Evolutionary conservation across 2,329 filamentous ascomycete species (phyloP).

Genomic region (Verruconis gallopava): DNA sequence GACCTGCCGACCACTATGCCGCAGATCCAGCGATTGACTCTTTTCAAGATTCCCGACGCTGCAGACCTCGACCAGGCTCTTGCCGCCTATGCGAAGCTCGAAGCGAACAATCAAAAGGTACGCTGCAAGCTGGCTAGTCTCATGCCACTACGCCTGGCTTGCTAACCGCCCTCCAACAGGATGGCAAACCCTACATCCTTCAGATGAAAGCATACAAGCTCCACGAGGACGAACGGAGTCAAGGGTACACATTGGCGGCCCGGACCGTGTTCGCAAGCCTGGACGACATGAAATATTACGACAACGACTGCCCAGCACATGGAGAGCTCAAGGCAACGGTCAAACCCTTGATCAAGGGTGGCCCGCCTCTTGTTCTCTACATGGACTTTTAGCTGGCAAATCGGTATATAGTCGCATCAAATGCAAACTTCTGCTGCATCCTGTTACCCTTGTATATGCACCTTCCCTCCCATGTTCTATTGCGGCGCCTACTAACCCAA

Average conservation of each 20-base stretch:
- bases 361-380: conserved; percentile 1
- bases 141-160: too few species aligned
- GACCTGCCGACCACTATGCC: conserved; percentile 3
- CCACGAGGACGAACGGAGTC: conserved; percentile 44
- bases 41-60: conserved; percentile 10
- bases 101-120: conserved; percentile 8
- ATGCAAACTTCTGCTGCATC: too few species aligned
- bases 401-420: too few species aligned
- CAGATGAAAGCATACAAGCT: conserved; percentile 42
- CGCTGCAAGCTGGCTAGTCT: too few species aligned
- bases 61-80: conserved; percentile 8
- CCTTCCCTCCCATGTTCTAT: too few species aligned
- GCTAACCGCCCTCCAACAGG: conserved; percentile 33
- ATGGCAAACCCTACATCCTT: conserved; percentile 58
- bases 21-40: conserved; percentile 10
- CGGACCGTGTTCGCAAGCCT: conserved; percentile 50
- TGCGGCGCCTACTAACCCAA: too few species aligned
- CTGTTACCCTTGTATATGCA: too few species aligned
- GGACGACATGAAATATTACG: conserved; percentile 60
- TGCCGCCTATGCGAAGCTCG: conserved; percentile 6
- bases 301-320: conserved; percentile 45
- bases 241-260: conserved; percentile 53
- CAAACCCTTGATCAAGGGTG: conserved; percentile 15
- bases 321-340: conserved; percentile 32
- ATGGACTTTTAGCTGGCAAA: too few species aligned